Base-by-base conservation (phyloP, 2,329 filamentous ascomycete species). In the Aciculosporium take region DNA sequence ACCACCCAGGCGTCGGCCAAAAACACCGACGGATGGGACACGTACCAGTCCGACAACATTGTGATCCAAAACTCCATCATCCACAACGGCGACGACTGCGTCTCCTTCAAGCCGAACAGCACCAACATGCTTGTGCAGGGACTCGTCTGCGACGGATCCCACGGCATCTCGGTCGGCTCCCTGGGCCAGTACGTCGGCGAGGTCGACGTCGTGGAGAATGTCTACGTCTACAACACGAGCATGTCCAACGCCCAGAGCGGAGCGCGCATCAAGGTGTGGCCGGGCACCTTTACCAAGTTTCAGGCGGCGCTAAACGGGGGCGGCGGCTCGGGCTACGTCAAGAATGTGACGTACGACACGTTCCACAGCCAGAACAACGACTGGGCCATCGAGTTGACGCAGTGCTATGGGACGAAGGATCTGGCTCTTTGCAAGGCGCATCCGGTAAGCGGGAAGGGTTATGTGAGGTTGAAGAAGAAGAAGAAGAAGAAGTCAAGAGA, bases 231-330 rank as follows among this genome's bases (percentile, higher is more conserved):
- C 57, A 78, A 79, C 49, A 63, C 69, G 33, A 68, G 66, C 30
- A 72, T 78, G 68, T 64, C 65, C 40, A 75, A 79, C 49, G 71
- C 73, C 2, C 63, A 71, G 40, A 74, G 82, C 48, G 79, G 76
- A 24, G 80, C 79, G 0, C 74, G 80, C 45, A 83, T 85, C 62
- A 84, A 84, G 58, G 79, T 83, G 42, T 84, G 79, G 80, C 78
- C 79, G 0, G 76, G 76, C 5, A 42, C 50, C 2, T 46, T 48
- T 18, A 51, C 45, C 0, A 21, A 31, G 3, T 55, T 68, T 15
- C 49, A 63, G 4, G 67, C 71, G 2, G 67, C 68, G 0, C 59
- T 80, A 4, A 72, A 72, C 50, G 79, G 79, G 6, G 78, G 79
- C n/a, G 79, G 53, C 4, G 53, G 53, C 17, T 49, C 53, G 1